These are phyloP conservation scores for Rubus parviflorus DNA, from an alignment of 306 rosid species.

Conservation along the genomic window DNA sequence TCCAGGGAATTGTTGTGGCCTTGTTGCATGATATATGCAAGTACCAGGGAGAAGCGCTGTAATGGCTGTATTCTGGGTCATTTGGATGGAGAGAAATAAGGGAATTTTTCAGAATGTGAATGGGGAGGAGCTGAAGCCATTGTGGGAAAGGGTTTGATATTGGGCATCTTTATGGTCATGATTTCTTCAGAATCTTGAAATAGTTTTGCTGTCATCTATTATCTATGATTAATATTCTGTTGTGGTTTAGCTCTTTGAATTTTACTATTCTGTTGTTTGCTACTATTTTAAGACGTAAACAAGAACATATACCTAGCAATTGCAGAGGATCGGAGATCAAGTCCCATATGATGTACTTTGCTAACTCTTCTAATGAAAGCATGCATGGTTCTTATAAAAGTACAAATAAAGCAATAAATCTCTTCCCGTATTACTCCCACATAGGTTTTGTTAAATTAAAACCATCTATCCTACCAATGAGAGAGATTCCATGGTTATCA, in stretches of 20 bases:
- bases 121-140: too few relatives aligned
- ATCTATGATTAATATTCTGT: background rate
- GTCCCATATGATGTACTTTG: background rate
- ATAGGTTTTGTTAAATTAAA: background rate
- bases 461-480: conserved; percentile 18
- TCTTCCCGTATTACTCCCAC: conserved; percentile 9
- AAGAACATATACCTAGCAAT: background rate
- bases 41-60: too few relatives aligned
- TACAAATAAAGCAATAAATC: background rate
- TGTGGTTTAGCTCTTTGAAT: background rate
- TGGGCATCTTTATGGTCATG: too few relatives aligned
- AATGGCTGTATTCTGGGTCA: too few relatives aligned
- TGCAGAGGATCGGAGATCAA: background rate
- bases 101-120: too few relatives aligned
- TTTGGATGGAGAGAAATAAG: too few relatives aligned
- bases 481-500: conserved; percentile 2
- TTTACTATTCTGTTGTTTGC: background rate
- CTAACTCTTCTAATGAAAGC: background rate
- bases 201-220: background rate
- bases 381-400: background rate
- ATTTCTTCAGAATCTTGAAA: too few relatives aligned
- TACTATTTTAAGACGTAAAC: background rate
- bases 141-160: too few relatives aligned
- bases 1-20: background rate
- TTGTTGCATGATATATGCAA: background rate